A percentile compares a stretch with the other conserved stretches of the same genome.
phyloP scores from a whole-genome alignment of 2,329 filamentous ascomycete species.

The Aaosphaeria pasadenensis region DNA sequence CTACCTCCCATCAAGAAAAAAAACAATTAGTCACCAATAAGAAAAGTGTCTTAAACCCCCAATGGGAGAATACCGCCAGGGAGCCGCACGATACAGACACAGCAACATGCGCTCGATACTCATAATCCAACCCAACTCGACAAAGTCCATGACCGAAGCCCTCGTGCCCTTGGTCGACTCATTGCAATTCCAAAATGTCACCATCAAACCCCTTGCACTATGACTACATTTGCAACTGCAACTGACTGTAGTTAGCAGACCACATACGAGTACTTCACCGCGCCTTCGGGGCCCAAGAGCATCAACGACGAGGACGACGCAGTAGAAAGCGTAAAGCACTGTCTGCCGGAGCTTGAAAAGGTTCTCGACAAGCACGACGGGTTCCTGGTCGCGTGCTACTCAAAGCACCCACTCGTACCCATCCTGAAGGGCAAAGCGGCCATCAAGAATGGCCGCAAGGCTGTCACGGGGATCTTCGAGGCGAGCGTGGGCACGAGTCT shows the following conservation, averaged over 20 bases:
- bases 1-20: too few species aligned
- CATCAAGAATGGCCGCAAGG: slow-evolving; percentile 40
- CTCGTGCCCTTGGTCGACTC: slow-evolving; percentile 52
- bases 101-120: slow-evolving; percentile 53
- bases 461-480: slow-evolving; percentile 84
- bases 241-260: slow-evolving; percentile 44
- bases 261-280: slow-evolving; percentile 63
- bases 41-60: not conserved
- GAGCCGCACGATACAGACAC: slow-evolving; percentile 5
- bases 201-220: slow-evolving; percentile 28
- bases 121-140: slow-evolving; percentile 79
- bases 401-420: slow-evolving; percentile 72
- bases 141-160: slow-evolving; percentile 66
- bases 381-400: slow-evolving; percentile 88
- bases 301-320: slow-evolving; percentile 77
- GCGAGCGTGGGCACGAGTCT: slow-evolving; percentile 68
- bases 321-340: slow-evolving; percentile 58
- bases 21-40: not conserved
- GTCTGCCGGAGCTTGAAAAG: slow-evolving; percentile 54
- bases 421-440: slow-evolving; percentile 51
- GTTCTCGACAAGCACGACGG: slow-evolving; percentile 59
- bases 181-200: slow-evolving; percentile 44
- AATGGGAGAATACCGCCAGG: slow-evolving; percentile 26
- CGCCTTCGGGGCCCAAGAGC: slow-evolving; percentile 64
- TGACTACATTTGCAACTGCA: slow-evolving; percentile 29